phyloP scores from a whole-genome alignment of 129 eudicot genomes.

The Flaveria linearis region DNA sequence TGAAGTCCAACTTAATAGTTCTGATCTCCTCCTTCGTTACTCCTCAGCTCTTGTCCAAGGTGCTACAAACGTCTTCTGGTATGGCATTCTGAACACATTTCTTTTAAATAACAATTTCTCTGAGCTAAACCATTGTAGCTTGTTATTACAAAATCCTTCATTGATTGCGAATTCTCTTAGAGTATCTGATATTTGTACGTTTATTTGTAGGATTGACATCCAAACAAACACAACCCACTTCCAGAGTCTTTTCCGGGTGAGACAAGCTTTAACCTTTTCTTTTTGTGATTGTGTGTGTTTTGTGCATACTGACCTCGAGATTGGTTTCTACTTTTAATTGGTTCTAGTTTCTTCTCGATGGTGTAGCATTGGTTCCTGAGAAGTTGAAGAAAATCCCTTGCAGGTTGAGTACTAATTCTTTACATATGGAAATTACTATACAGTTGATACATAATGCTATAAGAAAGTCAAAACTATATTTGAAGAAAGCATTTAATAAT shows the following conservation, averaged over 20 bases:
- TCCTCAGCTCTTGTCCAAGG: constrained; percentile 98
- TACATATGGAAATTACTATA: not conserved
- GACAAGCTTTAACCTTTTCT: constrained; percentile 29
- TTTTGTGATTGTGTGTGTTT: not conserved
- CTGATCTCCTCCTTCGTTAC: constrained; percentile 89
- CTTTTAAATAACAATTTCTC: not conserved
- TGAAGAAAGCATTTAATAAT: not conserved
- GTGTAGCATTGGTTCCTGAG: constrained; percentile 70
- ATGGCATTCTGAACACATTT: constrained; percentile 30
- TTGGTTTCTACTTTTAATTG: constrained; percentile 6
- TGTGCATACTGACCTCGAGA: not conserved
- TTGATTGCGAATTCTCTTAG: not conserved
- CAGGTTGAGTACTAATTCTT: constrained; percentile 53
- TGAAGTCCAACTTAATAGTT: constrained; percentile 80
- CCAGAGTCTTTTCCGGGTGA: constrained; percentile 74
- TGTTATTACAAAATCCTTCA: not conserved
- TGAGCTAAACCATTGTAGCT: not conserved
- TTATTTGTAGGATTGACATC: constrained; percentile 75
- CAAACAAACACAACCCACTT: constrained; percentile 88
- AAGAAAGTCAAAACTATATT: not conserved
- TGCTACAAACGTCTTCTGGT: constrained; percentile 95
- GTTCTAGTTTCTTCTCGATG: constrained; percentile 83
- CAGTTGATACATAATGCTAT: not conserved
- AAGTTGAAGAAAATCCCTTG: constrained; percentile 61
- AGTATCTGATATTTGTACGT: not conserved